These are phyloP conservation scores for Phytophthora pistaciae DNA, from an alignment of 352 stramenopile genomes.

Conservation along the genomic window DNA sequence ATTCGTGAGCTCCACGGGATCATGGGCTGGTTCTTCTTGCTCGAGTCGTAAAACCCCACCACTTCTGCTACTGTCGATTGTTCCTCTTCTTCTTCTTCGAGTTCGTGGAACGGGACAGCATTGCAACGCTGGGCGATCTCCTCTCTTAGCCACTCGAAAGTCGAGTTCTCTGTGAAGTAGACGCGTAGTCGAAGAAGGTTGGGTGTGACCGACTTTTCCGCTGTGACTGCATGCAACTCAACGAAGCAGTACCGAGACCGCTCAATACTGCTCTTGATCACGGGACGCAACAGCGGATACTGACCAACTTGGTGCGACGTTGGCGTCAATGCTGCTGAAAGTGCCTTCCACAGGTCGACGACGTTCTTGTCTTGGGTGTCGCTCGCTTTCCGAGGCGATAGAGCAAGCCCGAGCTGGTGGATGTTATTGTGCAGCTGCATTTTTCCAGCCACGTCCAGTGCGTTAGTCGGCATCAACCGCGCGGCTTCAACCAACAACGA, in stretches of 20 bases:
- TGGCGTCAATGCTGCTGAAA: conserved; percentile 16
- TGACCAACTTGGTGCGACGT: conserved; percentile 2
- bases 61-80: conserved; percentile 11
- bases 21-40: conserved; percentile 28
- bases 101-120: conserved; percentile 18
- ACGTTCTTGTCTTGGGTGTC: conserved; percentile 35
- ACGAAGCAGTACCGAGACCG: conserved; percentile 34
- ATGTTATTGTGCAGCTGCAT: conserved; percentile 63
- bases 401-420: conserved; percentile 26
- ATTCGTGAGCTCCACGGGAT: conserved; percentile 28
- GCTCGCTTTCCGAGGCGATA: conserved; percentile 5
- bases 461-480: conserved; percentile 36
- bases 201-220: background rate
- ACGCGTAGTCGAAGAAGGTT: conserved; percentile 35
- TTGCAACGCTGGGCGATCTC: conserved; percentile 36
- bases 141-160: conserved; percentile 46
- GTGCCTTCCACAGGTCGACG: conserved; percentile 33
- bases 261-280: conserved; percentile 24
- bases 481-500: conserved; percentile 42
- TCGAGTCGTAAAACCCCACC: conserved; percentile 37
- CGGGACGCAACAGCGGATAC: conserved; percentile 20
- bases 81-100: conserved; percentile 12
- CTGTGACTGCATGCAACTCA: conserved; percentile 14
- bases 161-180: conserved; percentile 38
- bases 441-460: conserved; percentile 42